Evolutionary conservation across 495 filamentous ascomycete genomes (phyloP), one percentile per base, ranked within the genome.

Genomic region (Cudoniella acicularis): DNA sequence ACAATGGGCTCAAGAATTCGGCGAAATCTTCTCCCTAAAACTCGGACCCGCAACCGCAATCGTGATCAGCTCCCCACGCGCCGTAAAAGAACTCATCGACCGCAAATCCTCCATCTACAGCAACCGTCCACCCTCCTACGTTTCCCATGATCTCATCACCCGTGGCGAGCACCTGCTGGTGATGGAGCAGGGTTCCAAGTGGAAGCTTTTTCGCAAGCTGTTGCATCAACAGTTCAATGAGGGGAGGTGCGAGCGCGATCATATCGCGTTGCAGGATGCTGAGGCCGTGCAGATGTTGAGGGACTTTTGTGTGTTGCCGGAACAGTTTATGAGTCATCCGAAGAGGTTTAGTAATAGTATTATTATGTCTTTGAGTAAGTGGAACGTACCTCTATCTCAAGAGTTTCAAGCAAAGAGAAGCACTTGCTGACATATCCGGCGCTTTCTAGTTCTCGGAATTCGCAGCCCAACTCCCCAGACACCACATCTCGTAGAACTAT

Each of bases 261-360:
- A 82, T 60, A 47, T 77, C 8, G 64, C 65, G n/a, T 66, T 77
- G 18, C 62, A 70, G 25, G 57, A 79, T 45, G 79, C 79, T 2
- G 80, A 83, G 57, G 70, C 74, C 1, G 56, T 66, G 0, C 77
- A 79, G 63, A 70, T 81, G 70, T 42, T 77, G 0, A 54, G 66
- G 4, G 79, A 82, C 60, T 69, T 77, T 41, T 18, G 72, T 1
- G 57, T 64, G 0, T 27, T 61, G 10, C 80, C 80, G 0, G 52
- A 74, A 13, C 51, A 74, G 4, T 71, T 71, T 41, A 81, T 77
- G 73, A 20, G 50, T 18, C 78, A 81, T 59, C 72, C 75, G 1
- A 77, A 76, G 61, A 60, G 75, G 13, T 79, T 66, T 54, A 76
- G 71, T 56, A 78, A 80, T 62, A 75, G 72, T 49, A 71, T 77